Percentiles rank a stretch among this genome's conserved stretches.
Conservation (phyloP, 768 basidiomycete species). For the Lentinula edodes region DNA sequence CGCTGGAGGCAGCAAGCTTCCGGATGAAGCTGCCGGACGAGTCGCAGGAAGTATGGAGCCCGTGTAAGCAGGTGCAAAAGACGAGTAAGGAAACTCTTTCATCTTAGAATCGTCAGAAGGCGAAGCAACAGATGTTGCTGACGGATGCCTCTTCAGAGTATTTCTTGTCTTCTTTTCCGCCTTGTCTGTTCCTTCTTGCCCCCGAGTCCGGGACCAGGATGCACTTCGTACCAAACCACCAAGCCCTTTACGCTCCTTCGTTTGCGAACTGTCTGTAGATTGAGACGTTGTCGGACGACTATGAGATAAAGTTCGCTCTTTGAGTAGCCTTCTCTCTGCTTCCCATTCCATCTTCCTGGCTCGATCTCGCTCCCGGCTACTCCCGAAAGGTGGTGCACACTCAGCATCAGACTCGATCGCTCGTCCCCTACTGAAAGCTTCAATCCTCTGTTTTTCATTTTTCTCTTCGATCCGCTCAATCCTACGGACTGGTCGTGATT, state of each 20-base stretch:
- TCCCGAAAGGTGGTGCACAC: not conserved
- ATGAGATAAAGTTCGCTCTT: not conserved
- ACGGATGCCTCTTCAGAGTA: not conserved
- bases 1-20: not conserved
- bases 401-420: not conserved
- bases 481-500: not conserved
- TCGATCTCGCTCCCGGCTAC: slow-evolving; percentile 1
- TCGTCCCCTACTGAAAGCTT: slow-evolving; percentile 1
- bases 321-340: slow-evolving; percentile 1
- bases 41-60: not conserved
- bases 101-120: not conserved
- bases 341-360: not conserved
- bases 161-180: not conserved
- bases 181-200: not conserved
- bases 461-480: not conserved
- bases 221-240: slow-evolving; percentile 1
- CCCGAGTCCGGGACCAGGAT: slow-evolving; percentile 2
- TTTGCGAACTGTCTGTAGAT: not conserved
- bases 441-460: slow-evolving; percentile 2
- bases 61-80: slow-evolving; percentile 3
- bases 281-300: not conserved
- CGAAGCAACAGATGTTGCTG: not conserved
- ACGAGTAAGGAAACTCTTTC: slow-evolving; percentile 1
- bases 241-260: not conserved
- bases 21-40: not conserved